Percentiles rank a stretch among this genome's conserved stretches.
Evolutionary conservation across 1,139 yeast species (phyloP).

Genomic region (Pichia sp.): DNA sequence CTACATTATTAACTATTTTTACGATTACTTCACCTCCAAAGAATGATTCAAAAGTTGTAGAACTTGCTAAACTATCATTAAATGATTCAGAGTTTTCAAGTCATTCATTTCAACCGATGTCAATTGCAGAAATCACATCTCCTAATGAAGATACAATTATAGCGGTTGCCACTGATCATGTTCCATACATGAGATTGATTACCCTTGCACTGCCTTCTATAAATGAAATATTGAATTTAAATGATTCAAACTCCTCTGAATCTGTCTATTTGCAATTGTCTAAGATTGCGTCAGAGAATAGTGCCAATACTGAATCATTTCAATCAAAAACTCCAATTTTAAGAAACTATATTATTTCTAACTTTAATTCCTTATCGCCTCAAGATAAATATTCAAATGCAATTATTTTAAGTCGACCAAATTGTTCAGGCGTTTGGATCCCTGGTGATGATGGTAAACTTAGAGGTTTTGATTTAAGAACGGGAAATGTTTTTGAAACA

Average conservation of each 20-base stretch:
- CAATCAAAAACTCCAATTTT: constrained; percentile 24
- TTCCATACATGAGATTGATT: constrained; percentile 66
- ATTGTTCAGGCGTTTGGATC: constrained; percentile 51
- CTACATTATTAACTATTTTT: constrained; percentile 49
- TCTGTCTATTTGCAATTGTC: background rate
- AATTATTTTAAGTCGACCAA: constrained; percentile 32
- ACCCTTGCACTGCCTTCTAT: constrained; percentile 39
- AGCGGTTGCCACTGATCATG: constrained; percentile 57
- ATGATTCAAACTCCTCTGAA: background rate
- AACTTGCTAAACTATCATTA: constrained; percentile 47
- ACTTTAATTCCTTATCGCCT: constrained; percentile 55
- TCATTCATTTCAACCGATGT: constrained; percentile 57
- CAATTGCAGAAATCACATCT: constrained; percentile 31
- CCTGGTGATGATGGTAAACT: constrained; percentile 65
- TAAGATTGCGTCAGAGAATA: background rate
- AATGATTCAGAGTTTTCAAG: constrained; percentile 74
- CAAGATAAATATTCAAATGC: constrained; percentile 68
- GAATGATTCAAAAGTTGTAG: constrained; percentile 22
- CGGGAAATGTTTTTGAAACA: constrained; percentile 32
- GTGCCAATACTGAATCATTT: constrained; percentile 18
- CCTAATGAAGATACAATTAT: constrained; percentile 7
- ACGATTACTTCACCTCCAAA: constrained; percentile 15
- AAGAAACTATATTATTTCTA: constrained; percentile 45
- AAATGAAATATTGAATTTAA: constrained; percentile 10
- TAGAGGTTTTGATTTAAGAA: constrained; percentile 48